These are phyloP conservation scores for Teratosphaeria epicoccoides DNA, from an alignment of 2,329 filamentous ascomycete genomes.

Conservation along the genomic window DNA sequence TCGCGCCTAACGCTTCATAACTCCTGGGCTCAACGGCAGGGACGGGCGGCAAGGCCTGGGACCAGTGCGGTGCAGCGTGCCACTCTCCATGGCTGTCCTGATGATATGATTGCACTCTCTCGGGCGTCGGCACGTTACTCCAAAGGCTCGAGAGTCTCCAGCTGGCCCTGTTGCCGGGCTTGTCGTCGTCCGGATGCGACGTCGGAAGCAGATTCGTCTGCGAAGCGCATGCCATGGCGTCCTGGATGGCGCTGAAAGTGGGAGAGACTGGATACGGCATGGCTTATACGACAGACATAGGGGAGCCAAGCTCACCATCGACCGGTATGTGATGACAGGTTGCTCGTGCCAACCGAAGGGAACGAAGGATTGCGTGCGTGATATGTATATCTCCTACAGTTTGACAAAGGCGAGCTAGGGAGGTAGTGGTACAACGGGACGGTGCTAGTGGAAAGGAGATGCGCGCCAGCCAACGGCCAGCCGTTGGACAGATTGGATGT, in stretches of 20 bases:
- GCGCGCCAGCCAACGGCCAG: not conserved
- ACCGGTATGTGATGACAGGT: not conserved
- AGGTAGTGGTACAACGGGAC: not conserved
- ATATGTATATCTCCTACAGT: not conserved
- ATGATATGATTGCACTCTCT: not conserved
- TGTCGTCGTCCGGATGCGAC: not conserved
- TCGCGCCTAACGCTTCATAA: not conserved
- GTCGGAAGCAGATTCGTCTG: not conserved
- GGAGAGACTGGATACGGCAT: not conserved
- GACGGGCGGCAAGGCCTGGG: not conserved
- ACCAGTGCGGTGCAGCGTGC: constrained; percentile 1
- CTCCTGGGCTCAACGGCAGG: not conserved
- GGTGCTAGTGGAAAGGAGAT: not conserved
- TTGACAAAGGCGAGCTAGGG: not conserved
- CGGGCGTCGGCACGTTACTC: constrained; percentile 1
- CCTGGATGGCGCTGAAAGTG: not conserved
- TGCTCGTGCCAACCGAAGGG: not conserved
- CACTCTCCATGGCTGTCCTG: not conserved
- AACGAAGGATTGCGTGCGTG: not conserved
- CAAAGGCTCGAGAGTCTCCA: constrained; percentile 6
- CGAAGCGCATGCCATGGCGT: not conserved
- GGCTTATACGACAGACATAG: not conserved
- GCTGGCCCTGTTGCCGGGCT: not conserved
- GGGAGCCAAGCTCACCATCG: not conserved
- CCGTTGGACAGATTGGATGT: not conserved